phyloP scores from a whole-genome alignment of 495 filamentous ascomycete genomes.

The Chaetomidium leptoderma region DNA sequence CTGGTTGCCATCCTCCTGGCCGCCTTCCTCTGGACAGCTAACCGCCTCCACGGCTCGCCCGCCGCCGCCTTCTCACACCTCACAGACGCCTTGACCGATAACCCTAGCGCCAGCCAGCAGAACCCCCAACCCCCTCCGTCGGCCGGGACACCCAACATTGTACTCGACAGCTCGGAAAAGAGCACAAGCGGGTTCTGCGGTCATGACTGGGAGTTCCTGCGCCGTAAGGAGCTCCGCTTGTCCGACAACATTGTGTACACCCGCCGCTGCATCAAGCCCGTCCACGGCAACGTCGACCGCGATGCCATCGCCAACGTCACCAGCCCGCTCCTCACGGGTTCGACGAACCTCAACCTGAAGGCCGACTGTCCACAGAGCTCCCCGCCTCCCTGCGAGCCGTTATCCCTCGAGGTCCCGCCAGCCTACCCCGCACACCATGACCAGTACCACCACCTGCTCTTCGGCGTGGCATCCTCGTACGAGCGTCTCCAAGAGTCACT shows the following conservation, averaged over 20 bases:
- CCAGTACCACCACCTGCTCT: slow-evolving; percentile 37
- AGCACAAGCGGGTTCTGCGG: neutral
- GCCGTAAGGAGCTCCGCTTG: slow-evolving; percentile 26
- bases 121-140: neutral
- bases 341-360: slow-evolving; percentile 31
- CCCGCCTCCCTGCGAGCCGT: slow-evolving; percentile 27
- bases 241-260: slow-evolving; percentile 37
- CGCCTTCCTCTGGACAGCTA: slow-evolving; percentile 20
- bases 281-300: slow-evolving; percentile 24
- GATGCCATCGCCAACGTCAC: slow-evolving; percentile 33
- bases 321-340: slow-evolving; percentile 29
- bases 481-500: slow-evolving; percentile 54
- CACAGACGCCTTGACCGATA: neutral
- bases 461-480: slow-evolving; percentile 58
- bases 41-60: slow-evolving; percentile 20
- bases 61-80: neutral
- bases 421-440: slow-evolving; percentile 24
- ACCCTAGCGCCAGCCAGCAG: neutral
- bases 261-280: slow-evolving; percentile 37
- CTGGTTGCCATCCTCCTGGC: slow-evolving; percentile 18
- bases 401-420: slow-evolving; percentile 33
- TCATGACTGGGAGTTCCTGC: slow-evolving; percentile 27
- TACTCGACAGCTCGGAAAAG: neutral
- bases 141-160: neutral
- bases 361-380: slow-evolving; percentile 21